Percentiles rank a stretch among this genome's conserved stretches.
Evolutionary conservation across 768 basidiomycete genomes (phyloP).

Genomic region (Panellus pusillus): DNA sequence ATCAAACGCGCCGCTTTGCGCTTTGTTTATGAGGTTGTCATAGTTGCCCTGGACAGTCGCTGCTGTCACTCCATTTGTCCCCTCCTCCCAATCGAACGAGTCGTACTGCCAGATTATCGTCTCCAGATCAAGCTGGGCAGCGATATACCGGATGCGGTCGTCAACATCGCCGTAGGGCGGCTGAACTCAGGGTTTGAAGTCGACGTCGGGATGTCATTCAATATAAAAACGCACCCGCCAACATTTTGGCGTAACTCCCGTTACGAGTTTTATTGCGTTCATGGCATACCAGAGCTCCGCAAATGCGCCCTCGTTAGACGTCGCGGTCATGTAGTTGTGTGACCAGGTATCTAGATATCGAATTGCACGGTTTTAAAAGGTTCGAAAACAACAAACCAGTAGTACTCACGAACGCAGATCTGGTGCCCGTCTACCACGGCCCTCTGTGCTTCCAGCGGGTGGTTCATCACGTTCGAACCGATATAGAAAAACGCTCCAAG

Average conservation of each 20-base stretch:
- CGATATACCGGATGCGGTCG: conserved; percentile 20
- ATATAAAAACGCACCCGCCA: conserved; percentile 40
- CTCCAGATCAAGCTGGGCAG: conserved; percentile 22
- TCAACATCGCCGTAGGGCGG: conserved; percentile 20
- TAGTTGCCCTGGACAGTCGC: conserved; percentile 1
- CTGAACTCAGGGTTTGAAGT: background rate
- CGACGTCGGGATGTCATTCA: background rate
- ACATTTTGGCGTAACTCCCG: conserved; percentile 58
- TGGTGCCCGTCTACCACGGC: conserved; percentile 56
- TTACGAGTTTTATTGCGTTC: conserved; percentile 52
- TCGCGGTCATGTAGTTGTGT: conserved; percentile 57
- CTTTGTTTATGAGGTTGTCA: conserved; percentile 4
- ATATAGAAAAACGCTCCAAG: conserved; percentile 58
- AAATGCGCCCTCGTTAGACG: conserved; percentile 64
- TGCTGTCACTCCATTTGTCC: background rate
- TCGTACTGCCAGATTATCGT: conserved; percentile 76
- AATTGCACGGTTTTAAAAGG: background rate
- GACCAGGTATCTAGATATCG: conserved; percentile 48
- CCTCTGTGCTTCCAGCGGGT: conserved; percentile 56
- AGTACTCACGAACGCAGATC: conserved; percentile 57
- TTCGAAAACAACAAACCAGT: background rate
- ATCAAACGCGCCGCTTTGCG: conserved; percentile 4
- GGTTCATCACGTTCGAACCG: conserved; percentile 56
- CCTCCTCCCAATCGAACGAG: conserved; percentile 34
- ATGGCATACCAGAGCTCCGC: conserved; percentile 79